These are phyloP conservation scores for Protostelium mycophagum DNA, from an alignment of 78 protist genomes.

Conservation along the genomic window DNA sequence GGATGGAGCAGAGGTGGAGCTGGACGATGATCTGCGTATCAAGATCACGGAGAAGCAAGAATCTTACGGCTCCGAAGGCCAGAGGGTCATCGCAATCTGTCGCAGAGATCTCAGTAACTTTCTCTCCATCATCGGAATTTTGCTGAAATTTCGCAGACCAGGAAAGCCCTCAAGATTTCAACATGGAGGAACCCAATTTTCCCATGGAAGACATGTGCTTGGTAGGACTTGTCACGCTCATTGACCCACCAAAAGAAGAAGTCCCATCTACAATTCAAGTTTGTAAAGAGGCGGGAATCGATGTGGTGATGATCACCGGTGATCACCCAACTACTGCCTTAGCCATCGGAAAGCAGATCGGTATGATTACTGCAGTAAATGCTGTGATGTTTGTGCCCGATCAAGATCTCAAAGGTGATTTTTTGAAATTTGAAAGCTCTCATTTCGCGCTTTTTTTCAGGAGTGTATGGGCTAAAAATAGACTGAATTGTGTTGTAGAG, in stretches of 20 bases:
- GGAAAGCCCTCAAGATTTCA: constrained; percentile 5
- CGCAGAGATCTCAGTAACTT: background rate
- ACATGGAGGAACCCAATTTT: constrained; percentile 50
- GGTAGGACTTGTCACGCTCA: constrained; percentile 80
- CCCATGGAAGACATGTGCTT: constrained; percentile 64
- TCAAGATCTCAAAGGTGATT: background rate
- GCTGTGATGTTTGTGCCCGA: background rate
- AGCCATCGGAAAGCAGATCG: constrained; percentile 77
- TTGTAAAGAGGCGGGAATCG: constrained; percentile 67
- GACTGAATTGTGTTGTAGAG: background rate
- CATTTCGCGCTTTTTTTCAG: too few relatives aligned
- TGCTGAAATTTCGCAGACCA: background rate
- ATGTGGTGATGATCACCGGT: constrained; percentile 96
- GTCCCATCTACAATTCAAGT: constrained; percentile 20
- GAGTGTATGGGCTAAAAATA: too few relatives aligned
- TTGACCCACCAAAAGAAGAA: constrained; percentile 91
- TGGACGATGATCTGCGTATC: background rate
- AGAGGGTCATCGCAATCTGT: constrained; percentile 5
- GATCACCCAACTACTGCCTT: constrained; percentile 94
- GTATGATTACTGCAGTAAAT: constrained; percentile 14
- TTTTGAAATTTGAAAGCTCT: background rate
- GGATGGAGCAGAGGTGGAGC: background rate
- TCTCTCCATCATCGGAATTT: background rate
- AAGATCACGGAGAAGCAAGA: constrained; percentile 12
- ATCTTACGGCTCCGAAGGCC: background rate